phyloP scores from a whole-genome alignment of 1,284 basidiomycete species.

The Chiua sp. region DNA sequence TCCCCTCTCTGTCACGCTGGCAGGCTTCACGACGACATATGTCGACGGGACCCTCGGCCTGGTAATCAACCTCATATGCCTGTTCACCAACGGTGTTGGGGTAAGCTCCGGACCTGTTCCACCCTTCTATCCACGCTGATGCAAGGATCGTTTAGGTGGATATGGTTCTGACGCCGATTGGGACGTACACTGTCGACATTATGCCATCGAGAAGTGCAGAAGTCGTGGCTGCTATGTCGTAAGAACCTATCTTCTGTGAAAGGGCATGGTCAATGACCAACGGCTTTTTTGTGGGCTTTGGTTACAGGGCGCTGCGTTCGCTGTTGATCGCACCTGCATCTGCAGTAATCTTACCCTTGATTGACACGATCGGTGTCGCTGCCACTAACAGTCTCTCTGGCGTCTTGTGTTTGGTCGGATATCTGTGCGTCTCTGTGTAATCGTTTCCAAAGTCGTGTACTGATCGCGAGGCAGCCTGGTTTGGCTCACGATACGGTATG shows the following conservation, averaged over 20 bases:
- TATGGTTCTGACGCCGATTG: slow-evolving; percentile 53
- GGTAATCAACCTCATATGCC: slow-evolving; percentile 43
- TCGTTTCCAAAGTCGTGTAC: neutral
- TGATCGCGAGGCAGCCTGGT: slow-evolving; percentile 40
- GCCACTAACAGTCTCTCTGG: slow-evolving; percentile 56
- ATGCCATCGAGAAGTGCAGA: slow-evolving; percentile 59
- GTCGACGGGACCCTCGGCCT: slow-evolving; percentile 48
- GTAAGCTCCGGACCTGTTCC: slow-evolving; percentile 34
- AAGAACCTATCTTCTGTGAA: neutral
- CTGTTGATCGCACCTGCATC: slow-evolving; percentile 35
- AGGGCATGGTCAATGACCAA: neutral
- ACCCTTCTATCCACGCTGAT: neutral
- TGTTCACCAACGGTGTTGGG: slow-evolving; percentile 57
- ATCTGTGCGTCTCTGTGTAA: slow-evolving; percentile 40
- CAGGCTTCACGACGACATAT: slow-evolving; percentile 35
- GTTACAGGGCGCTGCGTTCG: slow-evolving; percentile 48
- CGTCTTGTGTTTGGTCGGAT: slow-evolving; percentile 48
- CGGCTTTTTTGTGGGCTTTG: neutral
- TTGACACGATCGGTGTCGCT: slow-evolving; percentile 58
- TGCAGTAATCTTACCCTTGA: slow-evolving; percentile 41
- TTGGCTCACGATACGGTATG: slow-evolving; percentile 49
- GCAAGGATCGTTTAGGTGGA: slow-evolving; percentile 39
- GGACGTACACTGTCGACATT: slow-evolving; percentile 63
- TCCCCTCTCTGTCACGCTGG: slow-evolving; percentile 32
- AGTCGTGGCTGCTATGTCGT: slow-evolving; percentile 51